Evolutionary conservation across 106 monocot species (phyloP).

Genomic region (Phalaenopsis equestris): DNA sequence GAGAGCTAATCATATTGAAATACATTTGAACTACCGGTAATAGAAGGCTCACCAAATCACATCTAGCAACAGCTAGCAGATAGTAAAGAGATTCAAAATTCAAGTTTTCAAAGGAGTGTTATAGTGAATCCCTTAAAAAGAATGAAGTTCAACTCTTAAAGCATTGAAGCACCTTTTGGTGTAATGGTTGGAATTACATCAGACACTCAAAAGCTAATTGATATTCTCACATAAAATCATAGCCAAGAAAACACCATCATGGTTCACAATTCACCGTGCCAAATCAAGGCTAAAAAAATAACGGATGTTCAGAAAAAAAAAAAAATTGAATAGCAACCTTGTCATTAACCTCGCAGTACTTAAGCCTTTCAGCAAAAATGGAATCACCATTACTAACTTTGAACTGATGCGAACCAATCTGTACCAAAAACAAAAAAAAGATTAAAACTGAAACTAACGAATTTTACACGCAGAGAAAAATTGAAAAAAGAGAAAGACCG

Average conservation of each 20-base stretch:
- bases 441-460: background rate
- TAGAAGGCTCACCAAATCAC: background rate
- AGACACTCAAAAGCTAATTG: background rate
- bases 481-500: background rate
- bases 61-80: background rate
- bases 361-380: conserved; percentile 80
- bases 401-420: conserved; percentile 98
- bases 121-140: too few species aligned
- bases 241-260: background rate
- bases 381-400: conserved; percentile 97
- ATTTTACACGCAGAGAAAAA: background rate
- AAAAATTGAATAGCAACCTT: conserved; percentile 28
- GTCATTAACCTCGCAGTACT: conserved; percentile 83
- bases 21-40: background rate
- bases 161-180: too few species aligned
- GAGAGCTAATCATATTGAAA: background rate
- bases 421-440: background rate
- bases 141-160: too few species aligned
- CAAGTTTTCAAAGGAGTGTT: background rate
- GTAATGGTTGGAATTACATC: too few species aligned
- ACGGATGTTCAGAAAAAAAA: background rate
- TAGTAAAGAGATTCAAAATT: background rate
- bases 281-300: background rate
- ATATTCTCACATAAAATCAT: background rate
- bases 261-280: background rate